phyloP scores from a whole-genome alignment of 2,329 filamentous ascomycete species.

The Fusarium sp. region DNA sequence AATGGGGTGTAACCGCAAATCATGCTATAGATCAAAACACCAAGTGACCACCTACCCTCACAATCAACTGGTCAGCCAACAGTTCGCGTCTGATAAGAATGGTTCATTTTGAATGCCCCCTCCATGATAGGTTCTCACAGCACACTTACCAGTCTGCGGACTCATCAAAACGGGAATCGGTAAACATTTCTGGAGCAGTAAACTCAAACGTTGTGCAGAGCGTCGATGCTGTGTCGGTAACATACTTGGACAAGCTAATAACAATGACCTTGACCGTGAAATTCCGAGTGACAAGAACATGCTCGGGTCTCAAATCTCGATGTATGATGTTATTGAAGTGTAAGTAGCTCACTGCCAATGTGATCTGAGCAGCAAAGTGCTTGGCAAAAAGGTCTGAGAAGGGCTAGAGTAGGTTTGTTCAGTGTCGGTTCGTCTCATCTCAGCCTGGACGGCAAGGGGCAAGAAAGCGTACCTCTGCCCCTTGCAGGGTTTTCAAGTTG shows the following conservation, averaged over 20 bases:
- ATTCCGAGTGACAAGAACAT: conserved; percentile 87
- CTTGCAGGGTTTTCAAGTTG: conserved; percentile 90
- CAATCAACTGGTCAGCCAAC: conserved; percentile 4
- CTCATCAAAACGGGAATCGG: conserved; percentile 98
- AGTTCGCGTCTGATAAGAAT: not conserved
- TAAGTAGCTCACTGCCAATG: conserved; percentile 91
- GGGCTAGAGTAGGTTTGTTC: conserved; percentile 64
- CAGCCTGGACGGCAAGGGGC: not conserved
- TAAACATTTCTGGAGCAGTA: conserved; percentile 94
- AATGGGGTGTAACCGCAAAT: conserved; percentile 98
- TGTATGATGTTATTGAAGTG: conserved; percentile 97
- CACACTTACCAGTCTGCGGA: conserved; percentile 91
- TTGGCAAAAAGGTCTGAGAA: conserved; percentile 99
- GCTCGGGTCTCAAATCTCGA: conserved; percentile 94
- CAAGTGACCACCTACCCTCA: conserved; percentile 90
- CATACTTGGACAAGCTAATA: conserved; percentile 97
- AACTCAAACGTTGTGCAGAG: conserved; percentile 98
- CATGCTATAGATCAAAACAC: conserved; percentile 99
- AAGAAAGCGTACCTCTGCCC: conserved; percentile 76
- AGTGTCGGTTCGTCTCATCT: not conserved
- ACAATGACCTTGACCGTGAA: conserved; percentile 97
- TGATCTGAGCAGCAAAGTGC: conserved; percentile 98
- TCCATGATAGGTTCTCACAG: too few relatives aligned
- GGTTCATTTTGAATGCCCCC: not conserved
- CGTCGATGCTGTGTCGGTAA: conserved; percentile 99